Evolutionary conservation across 2,329 filamentous ascomycete genomes (phyloP).

Genomic region (Colletotrichum australisinense): DNA sequence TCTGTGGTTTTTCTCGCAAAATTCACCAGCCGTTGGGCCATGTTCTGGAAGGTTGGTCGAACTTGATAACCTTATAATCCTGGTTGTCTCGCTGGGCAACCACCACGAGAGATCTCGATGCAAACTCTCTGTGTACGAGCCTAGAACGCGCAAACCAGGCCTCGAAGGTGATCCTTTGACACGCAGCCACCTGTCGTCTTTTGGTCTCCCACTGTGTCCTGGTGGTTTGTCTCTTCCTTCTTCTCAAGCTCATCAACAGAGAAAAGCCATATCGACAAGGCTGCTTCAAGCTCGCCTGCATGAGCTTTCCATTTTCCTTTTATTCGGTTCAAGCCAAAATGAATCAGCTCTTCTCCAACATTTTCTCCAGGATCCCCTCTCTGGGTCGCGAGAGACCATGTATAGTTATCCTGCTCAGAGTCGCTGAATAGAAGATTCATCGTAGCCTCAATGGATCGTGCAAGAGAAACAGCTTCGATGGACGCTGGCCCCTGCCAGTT

Average conservation of each 20-base stretch:
- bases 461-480: too few species aligned
- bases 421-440: too few species aligned
- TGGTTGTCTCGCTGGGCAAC: neutral
- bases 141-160: neutral
- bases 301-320: too few species aligned
- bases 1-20: neutral
- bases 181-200: neutral
- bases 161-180: neutral
- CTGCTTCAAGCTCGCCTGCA: neutral
- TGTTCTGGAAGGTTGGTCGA: neutral
- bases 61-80: neutral
- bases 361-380: too few species aligned
- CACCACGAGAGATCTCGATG: neutral
- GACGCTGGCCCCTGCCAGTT: too few species aligned
- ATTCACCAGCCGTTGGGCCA: neutral
- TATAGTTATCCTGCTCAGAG: too few species aligned
- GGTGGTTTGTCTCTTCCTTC: neutral
- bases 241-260: neutral
- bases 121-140: neutral
- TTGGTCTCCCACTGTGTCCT: too few species aligned
- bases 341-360: neutral
- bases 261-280: neutral
- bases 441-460: too few species aligned
- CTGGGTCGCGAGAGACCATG: neutral
- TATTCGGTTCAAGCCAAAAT: neutral